Base-by-base conservation (phyloP, 2,329 filamentous ascomycete genomes). In the Paracorniculantispora psalliotae region DNA sequence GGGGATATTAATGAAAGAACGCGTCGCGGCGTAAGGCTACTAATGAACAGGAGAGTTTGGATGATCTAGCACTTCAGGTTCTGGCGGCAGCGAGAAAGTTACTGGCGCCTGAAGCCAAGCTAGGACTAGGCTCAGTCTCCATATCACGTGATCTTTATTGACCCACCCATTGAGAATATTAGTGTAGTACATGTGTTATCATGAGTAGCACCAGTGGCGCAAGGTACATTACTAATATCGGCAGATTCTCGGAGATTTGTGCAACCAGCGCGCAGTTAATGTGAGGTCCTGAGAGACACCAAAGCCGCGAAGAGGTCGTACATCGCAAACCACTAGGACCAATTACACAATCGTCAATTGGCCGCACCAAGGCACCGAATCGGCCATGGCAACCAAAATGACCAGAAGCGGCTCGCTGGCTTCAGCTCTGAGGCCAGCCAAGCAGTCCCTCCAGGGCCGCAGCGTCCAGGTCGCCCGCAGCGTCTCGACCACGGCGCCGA, bases 331-430 rank as follows among this genome's bases (percentile, higher is more conserved):
- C 64, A 67, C 57, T 59, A 67, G 61, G 66, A 63, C 61, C 57
- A 64, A 60, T 64, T 64, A 67, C 67, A 30, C 9, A 25, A 63
- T 65, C 66, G 70, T 66, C 79, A 78, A 82, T 81, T 79, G 77
- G 75, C 72, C 72, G 69, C 64, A 67, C 68, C 65, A 65, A 71
- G 62, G 62, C 64, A 66, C 63, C 62, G 56, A 61, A 64, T 60
- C 71, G 69, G 77, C 70, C 72, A 87, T 87, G 84, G 83, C 84
- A 73, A 83, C 79, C 75, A 83, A 79, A 72, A 71, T 85, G 68
- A 79, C 78, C 68, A 79, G 82, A 71, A 80, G 77, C 73, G 78
- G 82, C 71, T 78, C 78, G 62, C 70, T 86, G 65, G 78, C 79
- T 69, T 79, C 82, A 70, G 79, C 79, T 75, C 72, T 85, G 65